These are phyloP conservation scores for Hymenotorrendiella dingleyae DNA, from an alignment of 2,329 filamentous ascomycete genomes.

Conservation along the genomic window DNA sequence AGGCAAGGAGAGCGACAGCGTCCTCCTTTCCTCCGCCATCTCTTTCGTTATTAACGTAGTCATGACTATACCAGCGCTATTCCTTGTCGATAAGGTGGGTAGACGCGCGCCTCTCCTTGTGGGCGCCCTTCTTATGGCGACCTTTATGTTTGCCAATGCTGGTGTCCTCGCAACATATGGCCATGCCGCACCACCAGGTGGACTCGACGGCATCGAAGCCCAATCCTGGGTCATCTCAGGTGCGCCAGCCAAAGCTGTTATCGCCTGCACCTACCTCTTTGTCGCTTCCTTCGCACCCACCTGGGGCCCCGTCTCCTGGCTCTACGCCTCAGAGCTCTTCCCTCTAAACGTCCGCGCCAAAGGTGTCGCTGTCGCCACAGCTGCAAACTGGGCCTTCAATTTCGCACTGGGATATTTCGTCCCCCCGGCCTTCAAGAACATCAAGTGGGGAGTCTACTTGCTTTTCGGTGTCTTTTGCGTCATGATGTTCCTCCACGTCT, in stretches of 20 bases:
- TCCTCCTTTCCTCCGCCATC: conserved; percentile 60
- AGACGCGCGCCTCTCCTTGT: conserved; percentile 61
- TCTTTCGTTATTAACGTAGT: conserved; percentile 75
- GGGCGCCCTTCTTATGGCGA: conserved; percentile 58
- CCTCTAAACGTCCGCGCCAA: conserved; percentile 66
- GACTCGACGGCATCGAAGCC: conserved; percentile 35
- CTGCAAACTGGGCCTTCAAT: conserved; percentile 72
- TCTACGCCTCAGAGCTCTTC: conserved; percentile 63
- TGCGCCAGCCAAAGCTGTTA: conserved; percentile 54
- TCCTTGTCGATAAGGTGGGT: conserved; percentile 71
- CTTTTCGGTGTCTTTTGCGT: conserved; percentile 70
- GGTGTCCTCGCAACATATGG: conserved; percentile 57
- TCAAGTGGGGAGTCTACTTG: conserved; percentile 63
- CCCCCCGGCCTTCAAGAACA: conserved; percentile 44
- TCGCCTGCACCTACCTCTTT: conserved; percentile 67
- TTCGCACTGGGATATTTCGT: conserved; percentile 54
- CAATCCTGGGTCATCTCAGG: conserved; percentile 52
- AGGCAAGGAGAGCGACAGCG: conserved; percentile 48
- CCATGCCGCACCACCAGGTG: conserved; percentile 38
- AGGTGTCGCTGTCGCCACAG: conserved; percentile 67
- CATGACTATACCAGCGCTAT: conserved; percentile 69
- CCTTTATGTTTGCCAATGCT: conserved; percentile 57
- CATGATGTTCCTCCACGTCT: conserved; percentile 62
- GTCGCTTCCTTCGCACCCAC: conserved; percentile 63
- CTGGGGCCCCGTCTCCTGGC: conserved; percentile 44